phyloP scores from a whole-genome alignment of 139 green algal species.

The Micractinium conductrix region DNA sequence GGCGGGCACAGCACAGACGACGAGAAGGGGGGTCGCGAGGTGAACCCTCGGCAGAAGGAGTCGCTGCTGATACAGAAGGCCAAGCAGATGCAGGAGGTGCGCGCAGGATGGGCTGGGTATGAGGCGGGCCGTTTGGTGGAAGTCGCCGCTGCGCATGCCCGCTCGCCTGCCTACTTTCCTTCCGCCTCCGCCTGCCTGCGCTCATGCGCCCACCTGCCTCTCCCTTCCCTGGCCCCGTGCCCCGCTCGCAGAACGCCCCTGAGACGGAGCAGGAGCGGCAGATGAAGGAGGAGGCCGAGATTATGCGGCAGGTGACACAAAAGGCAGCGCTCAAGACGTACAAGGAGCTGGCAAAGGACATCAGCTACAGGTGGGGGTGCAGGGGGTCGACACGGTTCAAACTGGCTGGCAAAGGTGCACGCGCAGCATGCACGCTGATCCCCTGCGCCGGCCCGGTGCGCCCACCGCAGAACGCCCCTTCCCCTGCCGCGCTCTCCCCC shows the following conservation, averaged over 20 bases:
- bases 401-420: background rate
- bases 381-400: no score
- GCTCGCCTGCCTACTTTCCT: background rate
- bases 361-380: slow-evolving; percentile 70
- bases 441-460: no score
- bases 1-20: slow-evolving; percentile 9
- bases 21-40: slow-evolving; percentile 1
- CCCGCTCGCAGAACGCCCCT: slow-evolving; percentile 37
- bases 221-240: background rate
- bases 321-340: slow-evolving; percentile 92
- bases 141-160: no score
- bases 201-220: background rate
- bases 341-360: slow-evolving; percentile 90
- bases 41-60: slow-evolving; percentile 62
- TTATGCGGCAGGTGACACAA: slow-evolving; percentile 89
- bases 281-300: slow-evolving; percentile 87
- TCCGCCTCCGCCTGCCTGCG: background rate
- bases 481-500: background rate
- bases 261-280: slow-evolving; percentile 74
- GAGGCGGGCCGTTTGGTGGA: background rate
- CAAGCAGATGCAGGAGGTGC: slow-evolving; percentile 57
- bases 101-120: background rate
- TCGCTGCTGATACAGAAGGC: slow-evolving; percentile 72
- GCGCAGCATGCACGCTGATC: no score
- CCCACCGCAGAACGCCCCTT: no score